Evolutionary conservation across 1,139 yeast genomes (phyloP), one percentile per base, ranked within the genome.

Genomic region (Suhomyces wounanorum): DNA sequence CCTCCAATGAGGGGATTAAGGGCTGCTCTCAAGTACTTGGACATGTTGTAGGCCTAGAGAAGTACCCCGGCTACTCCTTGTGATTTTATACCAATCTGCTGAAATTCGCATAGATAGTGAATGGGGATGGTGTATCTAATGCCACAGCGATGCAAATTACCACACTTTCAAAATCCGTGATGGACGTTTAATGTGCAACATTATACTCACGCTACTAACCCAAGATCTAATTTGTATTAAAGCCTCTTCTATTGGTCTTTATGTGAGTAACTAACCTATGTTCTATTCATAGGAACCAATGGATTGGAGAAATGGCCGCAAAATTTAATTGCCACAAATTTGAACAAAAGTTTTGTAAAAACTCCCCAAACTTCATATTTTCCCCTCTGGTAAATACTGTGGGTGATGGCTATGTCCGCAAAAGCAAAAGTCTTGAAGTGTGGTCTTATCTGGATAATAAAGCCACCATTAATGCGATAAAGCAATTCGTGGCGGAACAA

Each of bases 1-100:
- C 30, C 48, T 8, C 51, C 51, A n/a, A 49, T 17, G 30, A 49
- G 8, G 7, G 52, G 49, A 14, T 39, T 45, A 16, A 45, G 17
- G 7, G 48, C 49, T 7, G 44, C 14, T 39, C 46, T 49, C 10
- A 42, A 23, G 33, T 33, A 45, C 7, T 23, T 21, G 14, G 52
- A 42, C 52, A 49, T 49, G 21, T 13, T 23, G 28, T 9, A n/a
- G 25, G 7, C 41, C 23, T 23, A 23, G 23, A 14, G 2, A 3
- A 10, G 40, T n/a, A 14, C 13, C 8, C 13, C 1, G 31, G 40
- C 14, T 17, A 33, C 3, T 7, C 9, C 28, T 21, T n/a, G 28
- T 30, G 33, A 9, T 16, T 30, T 35, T 36, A 43, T 43, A 36
- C 33, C 33, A 13, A 6, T 30, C 14, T 30, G 14, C 3, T 30